Evolutionary conservation across 2,329 filamentous ascomycete species (phyloP).

Genomic region (Phyllosticta capitalensis): DNA sequence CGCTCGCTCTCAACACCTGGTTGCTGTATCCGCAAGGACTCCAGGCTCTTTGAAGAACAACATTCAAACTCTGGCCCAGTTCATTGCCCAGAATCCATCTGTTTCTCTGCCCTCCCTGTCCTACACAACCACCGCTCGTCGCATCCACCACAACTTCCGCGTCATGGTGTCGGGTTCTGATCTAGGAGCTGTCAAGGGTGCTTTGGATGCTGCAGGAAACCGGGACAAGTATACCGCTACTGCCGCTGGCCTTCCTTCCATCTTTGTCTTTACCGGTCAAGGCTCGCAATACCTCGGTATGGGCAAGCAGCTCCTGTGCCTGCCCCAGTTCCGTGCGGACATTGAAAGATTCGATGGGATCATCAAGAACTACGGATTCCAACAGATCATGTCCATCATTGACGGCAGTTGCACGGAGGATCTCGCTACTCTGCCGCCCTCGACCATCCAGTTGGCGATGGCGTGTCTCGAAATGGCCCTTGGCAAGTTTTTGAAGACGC

Average conservation of each 20-base stretch:
- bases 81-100: slow-evolving; percentile 12
- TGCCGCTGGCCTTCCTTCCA: background rate
- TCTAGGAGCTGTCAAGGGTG: background rate
- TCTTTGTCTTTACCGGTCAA: slow-evolving; percentile 34
- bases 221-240: background rate
- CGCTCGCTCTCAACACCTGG: slow-evolving; percentile 12
- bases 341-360: slow-evolving; percentile 23
- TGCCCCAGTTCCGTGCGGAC: slow-evolving; percentile 20
- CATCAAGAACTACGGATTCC: slow-evolving; percentile 22
- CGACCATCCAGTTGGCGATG: slow-evolving; percentile 29
- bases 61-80: slow-evolving; percentile 10
- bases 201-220: background rate
- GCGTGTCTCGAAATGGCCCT: slow-evolving; percentile 32
- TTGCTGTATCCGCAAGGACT: slow-evolving; percentile 16
- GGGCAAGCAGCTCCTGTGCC: slow-evolving; percentile 14
- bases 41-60: slow-evolving; percentile 14
- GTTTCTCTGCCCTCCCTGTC: slow-evolving; percentile 13
- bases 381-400: slow-evolving; percentile 17
- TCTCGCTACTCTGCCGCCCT: slow-evolving; percentile 8
- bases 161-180: slow-evolving; percentile 1
- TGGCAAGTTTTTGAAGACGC: slow-evolving; percentile 10
- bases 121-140: slow-evolving; percentile 20
- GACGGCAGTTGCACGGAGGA: slow-evolving; percentile 5
- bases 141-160: slow-evolving; percentile 17
- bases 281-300: slow-evolving; percentile 20